Base-by-base conservation (phyloP, 2,329 filamentous ascomycete species). In the Exserohilum turcica region DNA sequence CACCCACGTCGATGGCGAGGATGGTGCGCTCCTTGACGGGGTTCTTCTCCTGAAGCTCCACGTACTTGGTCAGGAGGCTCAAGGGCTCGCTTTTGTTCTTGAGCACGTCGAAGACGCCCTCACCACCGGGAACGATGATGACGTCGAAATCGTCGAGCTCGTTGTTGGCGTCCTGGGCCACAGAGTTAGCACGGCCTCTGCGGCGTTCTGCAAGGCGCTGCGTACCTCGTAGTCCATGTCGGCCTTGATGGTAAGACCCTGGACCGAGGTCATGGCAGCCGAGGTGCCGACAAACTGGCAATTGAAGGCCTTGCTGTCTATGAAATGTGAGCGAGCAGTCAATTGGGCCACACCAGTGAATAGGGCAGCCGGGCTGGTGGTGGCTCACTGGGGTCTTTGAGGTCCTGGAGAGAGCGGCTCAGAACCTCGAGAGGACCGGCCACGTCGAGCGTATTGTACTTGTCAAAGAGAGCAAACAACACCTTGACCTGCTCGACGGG, bases 1-100 rank as follows among this genome's bases (percentile, higher is more conserved):
- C 84, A 59, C 90, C 91, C 40, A 89, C 91, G 80, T 89, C 92
- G 74, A 95, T 80, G 63, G 89, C 90, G 64, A 94, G 79, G 67
- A 94, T 80, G 43, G 90, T 92, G 64, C 91, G 89, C 80, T 95
- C 91, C 67, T 88, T 88, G 68, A 81, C 81, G 10, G 90, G 88
- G 66, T 92, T 89, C 67, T 85, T 86, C 80, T 90, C 86, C 78
- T 94, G 90, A 52, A 93, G 80, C 71, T 92, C 88, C 60, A 88
- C 84, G 76, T 88, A 94, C 68, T 87, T 86, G 64, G 83, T 82
- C 80, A 94, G 90, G 72, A 93, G 80, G 58, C 80, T 78, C 57
- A 92, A 80, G 18, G 72, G 70, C 65, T 75, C 84, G 46, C 80
- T 75, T 70, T 89, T 88, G 68, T 81, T 77, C 76, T 90, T 86